Base-by-base conservation (phyloP, 768 basidiomycete species). In the Amanita pallidorosea region DNA sequence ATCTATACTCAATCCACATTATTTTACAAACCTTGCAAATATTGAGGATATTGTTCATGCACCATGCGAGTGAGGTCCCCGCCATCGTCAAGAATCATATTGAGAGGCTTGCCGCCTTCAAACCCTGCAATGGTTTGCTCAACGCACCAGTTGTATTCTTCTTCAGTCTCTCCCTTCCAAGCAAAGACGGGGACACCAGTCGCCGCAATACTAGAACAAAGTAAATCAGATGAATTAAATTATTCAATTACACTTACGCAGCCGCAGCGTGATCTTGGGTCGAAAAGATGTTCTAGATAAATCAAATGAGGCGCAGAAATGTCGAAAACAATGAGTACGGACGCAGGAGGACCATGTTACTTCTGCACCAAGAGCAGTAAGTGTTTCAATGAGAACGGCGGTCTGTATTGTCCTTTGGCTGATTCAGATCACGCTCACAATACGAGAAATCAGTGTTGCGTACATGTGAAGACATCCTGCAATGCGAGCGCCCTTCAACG, bases 141-240 rank as follows among this genome's bases (percentile, higher is more conserved):
- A 59, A 99, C 91, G 67, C 94, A 98, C 96, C 96, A 99, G 57
- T 70, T 63, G 72, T 97, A 98, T 67, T 99, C 96, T 69, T 97
- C 96, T 65, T 98, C 96, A 42, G 94, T 94, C 76, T 99, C 96
- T 51, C 96, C 96, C 75, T 99, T 99, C 96, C 96, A 99, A 37
- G 96, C 96, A 63, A 83, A 99, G 61, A 98, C 96, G 57, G 96
- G 96, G 51, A 98, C 89, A 58, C 95, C 95, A 53, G 96, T 98
- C 15, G 93, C 95, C 57, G 95, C 95, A 57, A 97, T 97, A 57
- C 88, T 91, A 60, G 18, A 51, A 53, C 34, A 23, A 40, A 20
- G 45, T 20, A 48, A 34, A 55, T 31, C 40, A 42, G 22, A 18
- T 44, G 42, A 43, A 51, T 17, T 12, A 20, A 13, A 9, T 27